Conservation (phyloP, 768 basidiomycete species). For the Austroboletus eburneus region DNA sequence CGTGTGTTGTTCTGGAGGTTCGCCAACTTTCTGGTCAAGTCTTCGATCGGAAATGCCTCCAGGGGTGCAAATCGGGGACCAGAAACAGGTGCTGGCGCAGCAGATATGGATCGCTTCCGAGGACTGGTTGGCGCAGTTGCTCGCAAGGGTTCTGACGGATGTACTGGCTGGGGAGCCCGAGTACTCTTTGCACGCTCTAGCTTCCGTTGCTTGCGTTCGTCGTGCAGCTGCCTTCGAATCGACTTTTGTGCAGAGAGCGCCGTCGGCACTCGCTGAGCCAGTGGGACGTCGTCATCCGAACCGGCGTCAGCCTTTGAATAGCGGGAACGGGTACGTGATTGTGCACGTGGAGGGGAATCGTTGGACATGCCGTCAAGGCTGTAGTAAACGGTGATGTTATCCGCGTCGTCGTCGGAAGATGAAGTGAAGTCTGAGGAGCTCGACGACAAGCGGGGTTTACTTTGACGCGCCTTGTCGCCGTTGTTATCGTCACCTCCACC, state of each 20-base stretch:
- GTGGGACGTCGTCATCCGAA: conserved; percentile 76
- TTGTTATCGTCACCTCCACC: conserved; percentile 38
- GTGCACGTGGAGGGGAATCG: conserved; percentile 17
- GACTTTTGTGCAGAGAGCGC: conserved; percentile 80
- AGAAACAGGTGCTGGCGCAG: conserved; percentile 16
- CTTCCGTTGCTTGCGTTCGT: conserved; percentile 60
- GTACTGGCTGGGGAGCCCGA: conserved; percentile 17
- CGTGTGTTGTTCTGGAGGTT: conserved; percentile 38
- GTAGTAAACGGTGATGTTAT: conserved; percentile 40
- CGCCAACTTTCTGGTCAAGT: conserved; percentile 55
- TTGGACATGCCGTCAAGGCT: conserved; percentile 37
- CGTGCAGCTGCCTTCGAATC: conserved; percentile 66
- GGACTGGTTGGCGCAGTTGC: conserved; percentile 36
- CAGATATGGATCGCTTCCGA: conserved; percentile 32
- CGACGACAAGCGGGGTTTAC: conserved; percentile 29
- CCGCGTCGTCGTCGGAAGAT: conserved; percentile 45
- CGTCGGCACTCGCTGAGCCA: conserved; percentile 78
- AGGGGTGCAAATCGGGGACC: conserved; percentile 32
- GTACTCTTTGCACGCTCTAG: conserved; percentile 39
- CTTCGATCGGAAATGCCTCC: conserved; percentile 49
- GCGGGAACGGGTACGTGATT: conserved; percentile 21
- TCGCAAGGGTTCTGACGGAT: conserved; percentile 9
- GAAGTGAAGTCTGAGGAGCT: conserved; percentile 32
- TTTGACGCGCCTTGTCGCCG: conserved; percentile 34
- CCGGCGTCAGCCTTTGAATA: conserved; percentile 24